phyloP scores from a whole-genome alignment of 2,329 filamentous ascomycete genomes.

The Acrocalymma vagum region DNA sequence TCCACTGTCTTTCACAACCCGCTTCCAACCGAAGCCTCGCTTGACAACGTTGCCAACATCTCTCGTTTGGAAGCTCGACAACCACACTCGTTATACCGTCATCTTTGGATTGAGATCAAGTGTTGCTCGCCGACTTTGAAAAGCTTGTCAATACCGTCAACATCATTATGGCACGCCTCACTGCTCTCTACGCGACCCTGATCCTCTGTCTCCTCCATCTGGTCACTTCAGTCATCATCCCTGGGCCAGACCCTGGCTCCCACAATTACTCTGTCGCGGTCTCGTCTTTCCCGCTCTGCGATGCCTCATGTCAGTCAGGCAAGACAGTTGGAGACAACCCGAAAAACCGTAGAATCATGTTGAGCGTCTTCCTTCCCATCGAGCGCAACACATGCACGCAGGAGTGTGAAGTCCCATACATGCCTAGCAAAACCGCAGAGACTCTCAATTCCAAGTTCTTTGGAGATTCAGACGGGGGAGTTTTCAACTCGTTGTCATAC shows the following conservation, averaged over 20 bases:
- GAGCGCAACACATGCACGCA: constrained; percentile 13
- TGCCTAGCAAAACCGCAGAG: constrained; percentile 24
- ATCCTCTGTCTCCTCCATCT: background rate
- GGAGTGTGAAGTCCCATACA: constrained; percentile 27
- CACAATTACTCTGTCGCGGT: constrained; percentile 26
- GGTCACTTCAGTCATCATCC: constrained; percentile 14
- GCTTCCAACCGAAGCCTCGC: too few relatives aligned
- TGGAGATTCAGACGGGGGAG: constrained; percentile 18
- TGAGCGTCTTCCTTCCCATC: constrained; percentile 34
- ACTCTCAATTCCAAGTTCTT: constrained; percentile 31
- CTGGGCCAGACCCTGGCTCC: constrained; percentile 17
- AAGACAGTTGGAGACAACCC: too few relatives aligned
- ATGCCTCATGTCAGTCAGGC: too few relatives aligned
- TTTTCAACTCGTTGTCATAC: constrained; percentile 30
- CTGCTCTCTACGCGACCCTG: too few relatives aligned
- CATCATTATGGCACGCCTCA: too few relatives aligned
- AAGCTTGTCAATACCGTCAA: too few relatives aligned
- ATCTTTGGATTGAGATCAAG: too few relatives aligned
- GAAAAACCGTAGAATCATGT: constrained; percentile 23
- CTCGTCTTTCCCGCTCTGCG: constrained; percentile 19
- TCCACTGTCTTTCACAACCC: too few relatives aligned
- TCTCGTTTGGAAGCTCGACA: too few relatives aligned
- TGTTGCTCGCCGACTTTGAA: too few relatives aligned
- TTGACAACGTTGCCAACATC: too few relatives aligned
- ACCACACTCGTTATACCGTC: too few relatives aligned